Evolutionary conservation across 108 stramenopile genomes (phyloP).

Genomic region (Cyclotella distinguenda): DNA sequence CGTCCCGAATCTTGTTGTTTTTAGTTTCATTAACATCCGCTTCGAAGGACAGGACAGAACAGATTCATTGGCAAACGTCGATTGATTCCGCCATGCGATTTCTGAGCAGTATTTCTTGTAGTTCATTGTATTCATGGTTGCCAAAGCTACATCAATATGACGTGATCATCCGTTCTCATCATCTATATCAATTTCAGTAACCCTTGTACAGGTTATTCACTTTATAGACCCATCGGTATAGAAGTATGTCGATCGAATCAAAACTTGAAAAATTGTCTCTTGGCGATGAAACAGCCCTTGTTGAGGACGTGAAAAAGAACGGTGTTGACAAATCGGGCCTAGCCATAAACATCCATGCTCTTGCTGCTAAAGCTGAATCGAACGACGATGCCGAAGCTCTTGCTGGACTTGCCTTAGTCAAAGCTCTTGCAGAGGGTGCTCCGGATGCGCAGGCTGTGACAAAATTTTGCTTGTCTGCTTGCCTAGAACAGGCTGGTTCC

Average conservation of each 20-base stretch:
- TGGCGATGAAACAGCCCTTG: slow-evolving; percentile 76
- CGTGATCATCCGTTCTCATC: neutral
- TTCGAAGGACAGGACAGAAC: no score
- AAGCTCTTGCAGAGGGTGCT: slow-evolving; percentile 69
- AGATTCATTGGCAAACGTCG: no score
- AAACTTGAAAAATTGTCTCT: slow-evolving; percentile 74
- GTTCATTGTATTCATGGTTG: no score
- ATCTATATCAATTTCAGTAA: slow-evolving; percentile 16
- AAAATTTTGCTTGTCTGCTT: slow-evolving; percentile 71
- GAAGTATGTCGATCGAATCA: slow-evolving; percentile 76
- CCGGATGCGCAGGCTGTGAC: slow-evolving; percentile 78
- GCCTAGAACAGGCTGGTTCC: slow-evolving; percentile 65
- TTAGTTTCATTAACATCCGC: no score
- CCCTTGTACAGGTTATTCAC: neutral
- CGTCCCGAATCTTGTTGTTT: no score
- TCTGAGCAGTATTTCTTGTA: no score
- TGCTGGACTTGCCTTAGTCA: slow-evolving; percentile 69
- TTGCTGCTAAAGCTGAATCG: slow-evolving; percentile 74
- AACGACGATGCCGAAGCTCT: slow-evolving; percentile 80
- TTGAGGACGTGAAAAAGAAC: slow-evolving; percentile 75
- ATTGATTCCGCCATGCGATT: no score
- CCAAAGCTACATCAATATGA: no score
- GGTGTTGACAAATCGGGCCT: slow-evolving; percentile 83
- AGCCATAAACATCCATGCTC: slow-evolving; percentile 60
- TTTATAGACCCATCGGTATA: neutral